Conservation (phyloP, 768 basidiomycete genomes). For the Leccinum subtestaceum region DNA sequence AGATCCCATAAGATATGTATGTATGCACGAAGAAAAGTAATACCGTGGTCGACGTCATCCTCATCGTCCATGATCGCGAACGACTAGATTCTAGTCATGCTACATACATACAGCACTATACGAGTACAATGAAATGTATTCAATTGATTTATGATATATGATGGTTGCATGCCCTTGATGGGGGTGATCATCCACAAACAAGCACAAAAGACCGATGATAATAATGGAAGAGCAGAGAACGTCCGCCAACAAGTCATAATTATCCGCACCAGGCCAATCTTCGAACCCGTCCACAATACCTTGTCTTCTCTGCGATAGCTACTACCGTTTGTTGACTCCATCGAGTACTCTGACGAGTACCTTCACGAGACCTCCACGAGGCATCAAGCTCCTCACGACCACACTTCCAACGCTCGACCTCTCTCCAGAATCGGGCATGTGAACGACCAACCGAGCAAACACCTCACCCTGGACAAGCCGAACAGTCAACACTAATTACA, state of each 20-base stretch:
- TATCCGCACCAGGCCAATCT: neutral
- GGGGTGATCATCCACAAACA: neutral
- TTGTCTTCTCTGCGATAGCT: neutral
- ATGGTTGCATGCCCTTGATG: neutral
- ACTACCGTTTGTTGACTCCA: slow-evolving; percentile 6
- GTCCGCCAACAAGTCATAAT: neutral
- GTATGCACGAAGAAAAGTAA: neutral
- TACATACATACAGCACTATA: neutral
- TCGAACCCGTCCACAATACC: neutral
- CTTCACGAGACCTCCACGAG: slow-evolving; percentile 24
- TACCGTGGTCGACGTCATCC: neutral
- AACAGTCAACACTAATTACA: neutral
- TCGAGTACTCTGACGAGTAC: slow-evolving; percentile 20
- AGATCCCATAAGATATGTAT: neutral
- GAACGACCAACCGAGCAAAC: slow-evolving; percentile 70
- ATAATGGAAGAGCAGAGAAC: neutral
- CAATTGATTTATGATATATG: neutral
- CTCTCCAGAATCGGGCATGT: slow-evolving; percentile 27
- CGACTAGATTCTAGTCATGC: neutral
- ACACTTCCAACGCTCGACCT: neutral
- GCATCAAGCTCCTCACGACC: slow-evolving; percentile 18
- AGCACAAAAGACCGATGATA: too few relatives aligned
- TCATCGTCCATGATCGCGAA: neutral
- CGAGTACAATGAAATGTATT: slow-evolving; percentile 1
- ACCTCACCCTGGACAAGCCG: slow-evolving; percentile 63